Evolutionary conservation across 306 rosid species (phyloP).

Genomic region (Lablab purpureus): DNA sequence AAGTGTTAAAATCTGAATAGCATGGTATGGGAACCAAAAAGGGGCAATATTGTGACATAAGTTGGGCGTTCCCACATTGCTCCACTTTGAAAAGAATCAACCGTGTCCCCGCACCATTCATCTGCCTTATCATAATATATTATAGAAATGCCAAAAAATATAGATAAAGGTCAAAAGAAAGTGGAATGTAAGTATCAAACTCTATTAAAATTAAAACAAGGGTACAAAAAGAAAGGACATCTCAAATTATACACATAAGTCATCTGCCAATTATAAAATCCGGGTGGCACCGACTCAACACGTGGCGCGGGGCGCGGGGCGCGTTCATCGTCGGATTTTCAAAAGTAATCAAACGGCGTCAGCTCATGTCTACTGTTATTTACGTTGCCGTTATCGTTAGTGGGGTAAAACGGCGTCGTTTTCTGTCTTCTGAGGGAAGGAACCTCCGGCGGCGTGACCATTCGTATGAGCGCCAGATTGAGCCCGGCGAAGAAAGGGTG

Average conservation of each 20-base stretch:
- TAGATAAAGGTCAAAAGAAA: background rate
- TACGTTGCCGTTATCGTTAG: constrained; percentile 2
- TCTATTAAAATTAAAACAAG: background rate
- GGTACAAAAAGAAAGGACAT: constrained; percentile 46
- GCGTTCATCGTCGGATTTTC: constrained; percentile 39
- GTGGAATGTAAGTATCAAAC: background rate
- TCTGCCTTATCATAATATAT: background rate
- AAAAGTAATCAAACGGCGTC: constrained; percentile 65
- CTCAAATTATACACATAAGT: constrained; percentile 63
- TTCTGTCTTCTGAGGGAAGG: constrained; percentile 55
- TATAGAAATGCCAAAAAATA: background rate
- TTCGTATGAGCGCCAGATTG: constrained; percentile 76
- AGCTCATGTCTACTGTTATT: constrained; percentile 24
- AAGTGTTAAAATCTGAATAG: background rate
- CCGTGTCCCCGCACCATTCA: background rate
- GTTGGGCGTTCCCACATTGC: background rate
- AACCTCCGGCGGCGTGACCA: constrained; percentile 73
- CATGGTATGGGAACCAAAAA: background rate
- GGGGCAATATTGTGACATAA: background rate
- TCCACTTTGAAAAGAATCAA: background rate
- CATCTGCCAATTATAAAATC: constrained; percentile 64
- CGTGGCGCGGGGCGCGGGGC: constrained; percentile 65
- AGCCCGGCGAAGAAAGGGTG: constrained; percentile 79
- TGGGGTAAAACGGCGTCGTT: constrained; percentile 54
- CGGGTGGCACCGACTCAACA: constrained; percentile 52